Base-by-base conservation (phyloP, 768 basidiomycete genomes). In the Boletus tylopilopsis region DNA sequence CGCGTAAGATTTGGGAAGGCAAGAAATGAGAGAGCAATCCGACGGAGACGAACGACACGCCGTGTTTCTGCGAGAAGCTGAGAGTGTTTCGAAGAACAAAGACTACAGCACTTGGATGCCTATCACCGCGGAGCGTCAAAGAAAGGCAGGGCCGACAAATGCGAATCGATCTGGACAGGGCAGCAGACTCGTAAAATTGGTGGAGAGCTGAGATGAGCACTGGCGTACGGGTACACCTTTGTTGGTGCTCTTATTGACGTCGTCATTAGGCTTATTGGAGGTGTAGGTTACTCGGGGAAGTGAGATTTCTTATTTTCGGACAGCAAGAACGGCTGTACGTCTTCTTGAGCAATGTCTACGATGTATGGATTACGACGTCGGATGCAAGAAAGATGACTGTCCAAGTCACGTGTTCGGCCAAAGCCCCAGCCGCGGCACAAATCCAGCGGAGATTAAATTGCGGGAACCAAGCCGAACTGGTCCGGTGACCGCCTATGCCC, bases 1-100 rank as follows among this genome's bases (percentile, higher is more conserved):
- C 74, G 33, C 64, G 68, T 37, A 83, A 68, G 29, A 95, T 71
- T 25, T 72, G 73, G 35, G 78, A 74, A 4, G 78, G 62, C 6
- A 82, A 64, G 10, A 94, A 69, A 10, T 93, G 94, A 54, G 77
- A 81, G 54, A 90, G 71, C 10, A 95, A 76, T 24, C 79, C 73
- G 35, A 92, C 64, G 25, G 78, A 76, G 47, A 90, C 75, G 59
- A 91, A 78, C 1, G 78, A 70, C 16, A 88, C 77, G 21, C 79
- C 80, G 5, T 84, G 80, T 0, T 84, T 58, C 33, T 71, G 64
- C 35, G 75, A 60, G 38, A 71, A 46, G 19, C 78, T 60, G 9
- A 71, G 62, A 21, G 73, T 60, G 11, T 70, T 71, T 6, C 92
- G 90, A 39, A 95, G 77, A 34, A 79, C 73, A 62, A 96, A 76